Percentiles rank a stretch among this genome's conserved stretches.
Conservation (phyloP, 257 asterid species). For the Anisodus acutangulus region DNA sequence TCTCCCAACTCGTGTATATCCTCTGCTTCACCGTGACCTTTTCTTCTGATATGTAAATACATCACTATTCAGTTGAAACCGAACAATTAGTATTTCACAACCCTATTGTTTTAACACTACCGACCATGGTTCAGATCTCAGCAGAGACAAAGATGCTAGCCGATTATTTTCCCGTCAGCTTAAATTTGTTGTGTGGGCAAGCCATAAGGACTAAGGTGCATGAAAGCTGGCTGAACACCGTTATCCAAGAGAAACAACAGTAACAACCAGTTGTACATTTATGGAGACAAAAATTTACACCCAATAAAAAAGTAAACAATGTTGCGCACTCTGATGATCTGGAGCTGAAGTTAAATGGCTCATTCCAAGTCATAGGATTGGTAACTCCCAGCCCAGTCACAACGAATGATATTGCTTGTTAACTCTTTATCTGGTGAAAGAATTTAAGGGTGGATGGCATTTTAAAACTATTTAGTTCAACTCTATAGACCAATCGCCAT, state of each 20-base stretch:
- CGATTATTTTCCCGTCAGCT: not conserved
- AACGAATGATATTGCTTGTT: not conserved
- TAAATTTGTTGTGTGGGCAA: not conserved
- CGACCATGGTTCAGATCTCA: not conserved
- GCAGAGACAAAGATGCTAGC: not conserved
- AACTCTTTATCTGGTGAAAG: not conserved
- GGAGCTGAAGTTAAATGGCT: not conserved
- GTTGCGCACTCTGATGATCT: not conserved
- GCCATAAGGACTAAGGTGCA: not conserved
- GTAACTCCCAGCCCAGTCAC: not conserved
- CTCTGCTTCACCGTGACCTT: conserved; percentile 11
- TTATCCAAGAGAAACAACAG: not conserved
- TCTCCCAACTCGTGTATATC: conserved; percentile 9
- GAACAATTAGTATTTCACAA: not conserved
- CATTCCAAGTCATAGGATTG: not conserved
- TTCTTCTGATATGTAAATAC: conserved; percentile 4
- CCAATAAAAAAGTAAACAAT: not conserved
- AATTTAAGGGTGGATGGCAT: not conserved
- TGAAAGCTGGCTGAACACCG: not conserved
- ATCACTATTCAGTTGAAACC: conserved; percentile 6
- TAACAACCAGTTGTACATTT: not conserved
- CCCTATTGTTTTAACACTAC: not conserved
- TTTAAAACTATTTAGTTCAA: not conserved
- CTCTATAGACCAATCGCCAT: not conserved
- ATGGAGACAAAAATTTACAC: not conserved